Evolutionary conservation across 768 basidiomycete species (phyloP), one percentile per base, ranked within the genome.

Genomic region (Boletus bicolor): DNA sequence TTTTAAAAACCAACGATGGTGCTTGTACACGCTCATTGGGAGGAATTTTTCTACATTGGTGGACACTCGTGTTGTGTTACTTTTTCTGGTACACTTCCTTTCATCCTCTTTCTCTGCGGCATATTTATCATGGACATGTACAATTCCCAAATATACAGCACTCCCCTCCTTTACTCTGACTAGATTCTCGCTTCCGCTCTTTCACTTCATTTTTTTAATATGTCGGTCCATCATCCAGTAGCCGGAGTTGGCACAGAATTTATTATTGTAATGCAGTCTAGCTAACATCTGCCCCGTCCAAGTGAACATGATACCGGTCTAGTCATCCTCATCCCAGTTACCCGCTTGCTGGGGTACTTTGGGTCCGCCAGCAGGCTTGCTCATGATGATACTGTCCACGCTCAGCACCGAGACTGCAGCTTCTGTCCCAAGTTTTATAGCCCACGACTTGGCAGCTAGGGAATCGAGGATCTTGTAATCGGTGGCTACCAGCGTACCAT

Each of bases 361-460:
- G 46, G 90, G 91, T 47, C 91, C 90, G 32, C 91, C 90, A 0
- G 91, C 89, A n/a, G 89, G 89, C 68, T 92, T 93, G 75, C 89
- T 91, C 84, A 95, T 93, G 76, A 98, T 97, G 70, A 98, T 98
- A 67, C 91, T 93, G 74, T 99, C 97, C 7, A 99, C 97, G 58
- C 88, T 89, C 52, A 99, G 82, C 32, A 97, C 91, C 0, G 91
- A 87, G 39, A 90, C 81, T 1, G 94, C 93, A 17, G 93, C 92
- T 68, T 97, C 93, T 0, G 93, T 93, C 15, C 88, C 94, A n/a
- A 94, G 81, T 55, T 82, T 79, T 63, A 97, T 83, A 1, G 92
- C 93, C 93, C 93, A 96, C 5, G 85, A 76, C 71, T 95, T 96
- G 17, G 92, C 89, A 9, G 85, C 90, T 7, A 95, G 78, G n/a